phyloP scores from a whole-genome alignment of 306 rosid species.

The Prunus kanzakura region DNA sequence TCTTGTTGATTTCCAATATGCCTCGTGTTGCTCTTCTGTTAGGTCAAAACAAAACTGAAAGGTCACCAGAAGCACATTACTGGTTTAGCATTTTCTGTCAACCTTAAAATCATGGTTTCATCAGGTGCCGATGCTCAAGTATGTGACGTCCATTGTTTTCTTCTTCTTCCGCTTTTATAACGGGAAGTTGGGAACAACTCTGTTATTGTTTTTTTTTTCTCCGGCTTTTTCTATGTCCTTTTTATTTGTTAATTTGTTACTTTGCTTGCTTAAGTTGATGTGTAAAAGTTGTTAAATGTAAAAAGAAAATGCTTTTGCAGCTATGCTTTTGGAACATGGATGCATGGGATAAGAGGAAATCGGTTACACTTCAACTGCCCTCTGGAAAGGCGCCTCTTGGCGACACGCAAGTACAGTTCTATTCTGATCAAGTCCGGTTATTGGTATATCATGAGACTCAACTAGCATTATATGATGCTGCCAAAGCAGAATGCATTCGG shows the following conservation, averaged over 20 bases:
- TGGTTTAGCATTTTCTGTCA: conserved; percentile 67
- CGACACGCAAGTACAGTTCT: conserved; percentile 65
- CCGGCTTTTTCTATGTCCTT: too few relatives aligned
- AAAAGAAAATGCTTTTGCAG: conserved; percentile 26
- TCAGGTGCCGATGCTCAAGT: conserved; percentile 85
- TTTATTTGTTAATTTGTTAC: not conserved
- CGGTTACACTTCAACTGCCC: conserved; percentile 42
- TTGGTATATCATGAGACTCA: conserved; percentile 56
- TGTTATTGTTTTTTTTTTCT: too few relatives aligned
- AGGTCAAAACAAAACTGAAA: conserved; percentile 71
- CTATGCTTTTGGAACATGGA: conserved; percentile 53
- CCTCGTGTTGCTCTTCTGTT: not conserved
- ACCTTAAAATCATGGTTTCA: conserved; percentile 60
- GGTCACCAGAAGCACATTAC: conserved; percentile 67
- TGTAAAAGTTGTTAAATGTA: not conserved
- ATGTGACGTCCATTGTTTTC: conserved; percentile 5
- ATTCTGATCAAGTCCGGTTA: conserved; percentile 47
- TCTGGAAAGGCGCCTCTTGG: conserved; percentile 53
- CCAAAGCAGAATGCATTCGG: conserved; percentile 45
- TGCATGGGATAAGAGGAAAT: conserved; percentile 52
- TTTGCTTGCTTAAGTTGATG: conserved; percentile 1
- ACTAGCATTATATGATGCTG: conserved; percentile 59
- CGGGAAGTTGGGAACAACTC: too few relatives aligned
- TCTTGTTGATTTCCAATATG: not conserved
- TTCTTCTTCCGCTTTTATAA: not conserved